phyloP scores from a whole-genome alignment of 495 filamentous ascomycete species.

The Neurospora cerealis region DNA sequence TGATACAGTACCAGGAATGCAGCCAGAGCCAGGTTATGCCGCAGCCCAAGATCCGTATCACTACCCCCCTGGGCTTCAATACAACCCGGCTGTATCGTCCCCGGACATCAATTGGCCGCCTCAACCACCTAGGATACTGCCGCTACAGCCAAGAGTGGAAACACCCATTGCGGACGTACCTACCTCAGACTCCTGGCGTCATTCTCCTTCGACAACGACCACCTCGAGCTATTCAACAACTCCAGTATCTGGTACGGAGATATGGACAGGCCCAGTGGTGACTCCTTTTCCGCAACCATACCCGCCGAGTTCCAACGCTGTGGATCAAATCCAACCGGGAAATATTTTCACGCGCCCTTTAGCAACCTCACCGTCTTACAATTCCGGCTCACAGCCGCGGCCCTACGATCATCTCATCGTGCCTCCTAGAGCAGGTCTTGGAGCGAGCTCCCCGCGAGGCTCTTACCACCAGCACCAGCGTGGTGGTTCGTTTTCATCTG shows the following conservation, averaged over 20 bases:
- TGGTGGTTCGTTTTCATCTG: conserved; percentile 20
- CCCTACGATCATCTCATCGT: not conserved
- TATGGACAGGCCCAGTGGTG: not conserved
- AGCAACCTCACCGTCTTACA: not conserved
- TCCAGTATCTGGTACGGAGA: not conserved
- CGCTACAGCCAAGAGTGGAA: not conserved
- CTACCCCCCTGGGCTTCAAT: not conserved
- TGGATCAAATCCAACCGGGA: not conserved
- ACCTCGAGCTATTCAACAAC: not conserved
- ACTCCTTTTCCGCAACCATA: not conserved
- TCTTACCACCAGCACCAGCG: conserved; percentile 13
- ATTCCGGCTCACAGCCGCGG: not conserved
- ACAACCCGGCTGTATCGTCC: not conserved
- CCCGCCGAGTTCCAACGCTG: not conserved
- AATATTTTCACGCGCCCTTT: not conserved
- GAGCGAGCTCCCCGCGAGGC: not conserved
- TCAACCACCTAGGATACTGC: not conserved
- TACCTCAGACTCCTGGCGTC: not conserved
- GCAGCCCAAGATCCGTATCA: conserved; percentile 1
- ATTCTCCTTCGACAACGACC: not conserved
- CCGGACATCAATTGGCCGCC: not conserved
- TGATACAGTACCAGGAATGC: not conserved
- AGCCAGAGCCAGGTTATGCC: not conserved
- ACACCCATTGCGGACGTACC: not conserved
- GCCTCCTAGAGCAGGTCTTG: not conserved